Percentiles rank a stretch among this genome's conserved stretches.
These are phyloP conservation scores for Cyberlindnera petersonii DNA, from an alignment of 805 yeast species.

Conservation along the genomic window DNA sequence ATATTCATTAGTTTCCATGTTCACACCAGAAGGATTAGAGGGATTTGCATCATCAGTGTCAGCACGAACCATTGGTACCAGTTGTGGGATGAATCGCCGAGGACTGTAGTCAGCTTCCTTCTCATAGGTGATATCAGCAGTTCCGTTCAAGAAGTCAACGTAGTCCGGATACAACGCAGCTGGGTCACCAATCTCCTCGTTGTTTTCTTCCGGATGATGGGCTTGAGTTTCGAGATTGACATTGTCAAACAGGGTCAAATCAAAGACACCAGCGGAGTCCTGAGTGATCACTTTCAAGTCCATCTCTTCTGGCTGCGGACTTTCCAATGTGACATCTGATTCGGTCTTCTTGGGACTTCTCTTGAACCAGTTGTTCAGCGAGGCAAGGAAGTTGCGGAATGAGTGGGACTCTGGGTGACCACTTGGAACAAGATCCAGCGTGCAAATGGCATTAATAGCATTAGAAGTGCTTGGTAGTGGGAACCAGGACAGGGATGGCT, in stretches of 20 bases:
- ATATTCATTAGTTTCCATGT: neutral
- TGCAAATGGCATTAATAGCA: neutral
- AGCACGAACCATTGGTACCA: too few relatives aligned
- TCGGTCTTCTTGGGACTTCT: neutral
- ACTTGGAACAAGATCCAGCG: neutral
- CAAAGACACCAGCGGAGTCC: neutral
- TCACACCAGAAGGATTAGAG: too few relatives aligned
- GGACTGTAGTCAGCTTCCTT: too few relatives aligned
- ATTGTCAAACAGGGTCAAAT: neutral
- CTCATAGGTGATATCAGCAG: constrained; percentile 1
- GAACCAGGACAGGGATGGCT: neutral
- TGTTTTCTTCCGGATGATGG: neutral
- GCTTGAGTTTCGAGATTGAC: neutral
- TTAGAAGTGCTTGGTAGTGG: neutral
- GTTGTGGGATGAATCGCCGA: too few relatives aligned
- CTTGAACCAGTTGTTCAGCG: constrained; percentile 5
- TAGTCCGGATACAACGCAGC: neutral
- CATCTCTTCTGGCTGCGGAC: neutral
- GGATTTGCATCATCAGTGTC: neutral
- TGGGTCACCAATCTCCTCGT: neutral
- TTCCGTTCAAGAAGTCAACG: constrained; percentile 1
- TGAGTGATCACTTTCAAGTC: constrained; percentile 1
- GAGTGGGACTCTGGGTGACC: neutral
- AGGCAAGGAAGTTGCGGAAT: neutral
- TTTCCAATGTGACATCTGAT: neutral